Conservation (phyloP, 768 basidiomycete species). For the Kwoniella europaea region DNA sequence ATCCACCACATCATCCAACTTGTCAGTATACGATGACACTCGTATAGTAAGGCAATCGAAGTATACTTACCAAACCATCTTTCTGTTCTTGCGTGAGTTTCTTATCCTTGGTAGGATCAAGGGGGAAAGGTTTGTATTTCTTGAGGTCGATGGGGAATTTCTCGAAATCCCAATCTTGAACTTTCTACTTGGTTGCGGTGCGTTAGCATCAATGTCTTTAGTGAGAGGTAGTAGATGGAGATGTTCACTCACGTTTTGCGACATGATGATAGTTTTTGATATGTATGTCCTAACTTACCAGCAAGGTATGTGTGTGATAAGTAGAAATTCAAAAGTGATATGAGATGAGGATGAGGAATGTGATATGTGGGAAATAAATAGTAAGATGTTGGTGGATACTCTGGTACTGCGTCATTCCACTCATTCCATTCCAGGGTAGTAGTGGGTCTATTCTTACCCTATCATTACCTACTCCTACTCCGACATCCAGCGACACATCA, state of each 20-base stretch:
- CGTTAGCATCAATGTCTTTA: too few species aligned
- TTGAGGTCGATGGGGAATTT: constrained; percentile 79
- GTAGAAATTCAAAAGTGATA: neutral
- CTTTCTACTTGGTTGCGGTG: constrained; percentile 17
- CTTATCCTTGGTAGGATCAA: constrained; percentile 70
- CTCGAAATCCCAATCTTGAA: constrained; percentile 53
- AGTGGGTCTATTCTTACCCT: neutral
- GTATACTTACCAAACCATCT: constrained; percentile 59
- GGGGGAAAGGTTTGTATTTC: constrained; percentile 73
- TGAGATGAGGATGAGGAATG: neutral
- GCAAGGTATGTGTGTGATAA: neutral
- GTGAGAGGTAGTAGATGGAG: too few species aligned
- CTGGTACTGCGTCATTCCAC: neutral
- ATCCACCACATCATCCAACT: neutral
- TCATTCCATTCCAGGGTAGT: neutral
- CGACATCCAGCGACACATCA: neutral
- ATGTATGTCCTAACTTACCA: neutral
- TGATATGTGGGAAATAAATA: neutral
- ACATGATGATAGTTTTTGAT: constrained; percentile 10
- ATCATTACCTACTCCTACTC: neutral
- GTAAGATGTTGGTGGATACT: neutral
- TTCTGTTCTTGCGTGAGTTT: constrained; percentile 69
- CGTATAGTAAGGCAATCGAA: too few species aligned
- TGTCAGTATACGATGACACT: neutral
- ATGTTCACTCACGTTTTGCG: constrained; percentile 10